Evolutionary conservation across 495 filamentous ascomycete genomes (phyloP), one percentile per base, ranked within the genome.

Genomic region (Penicillium soppii): DNA sequence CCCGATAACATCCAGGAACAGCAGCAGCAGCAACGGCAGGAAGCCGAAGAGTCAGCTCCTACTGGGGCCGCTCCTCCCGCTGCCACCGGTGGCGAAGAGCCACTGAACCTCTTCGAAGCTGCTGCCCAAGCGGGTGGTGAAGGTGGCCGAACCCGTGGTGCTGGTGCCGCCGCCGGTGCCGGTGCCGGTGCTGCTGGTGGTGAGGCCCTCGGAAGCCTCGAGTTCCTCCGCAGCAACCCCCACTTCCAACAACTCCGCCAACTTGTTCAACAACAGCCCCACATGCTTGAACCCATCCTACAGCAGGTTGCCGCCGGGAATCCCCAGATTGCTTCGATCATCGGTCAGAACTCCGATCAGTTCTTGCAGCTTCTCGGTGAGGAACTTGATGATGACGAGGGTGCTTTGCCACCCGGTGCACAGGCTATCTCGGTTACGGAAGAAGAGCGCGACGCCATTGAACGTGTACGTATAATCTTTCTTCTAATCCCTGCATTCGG

Each of bases 171-270:
- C 32, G 79, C 67, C 22, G 77, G 70, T 44, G 74, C 74, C 19
- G 79, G 73, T 40, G 79, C 67, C 21, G 77, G 70, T 41, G 81
- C 70, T 40, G 80, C 73, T 32, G 81, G 74, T 26, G 83, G 79
- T 47, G 80, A 76, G 21, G 79, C 77, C 3, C 75, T 88, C 3
- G 86, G 84, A 6, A 96, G 89, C 58, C 84, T 98, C 30, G 92
- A 97, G 38, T 97, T 92, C 71, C 82, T 98, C n/a, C 88, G 94
- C 42, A 89, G 88, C 68, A 97, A 97, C 69, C 86, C 91, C 21
- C 91, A 96, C 70, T 98, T 98, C 73, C 94, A 97, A 69, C 94
- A 98, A 68, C 83, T 98, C 27, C 88, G 94, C 26, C 91, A 96
- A 70, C 86, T 98, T 9, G 94, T 98, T 15, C 94, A 98, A 65